Evolutionary conservation across 768 basidiomycete species (phyloP).

Genomic region (Guyanaporus albipodus): DNA sequence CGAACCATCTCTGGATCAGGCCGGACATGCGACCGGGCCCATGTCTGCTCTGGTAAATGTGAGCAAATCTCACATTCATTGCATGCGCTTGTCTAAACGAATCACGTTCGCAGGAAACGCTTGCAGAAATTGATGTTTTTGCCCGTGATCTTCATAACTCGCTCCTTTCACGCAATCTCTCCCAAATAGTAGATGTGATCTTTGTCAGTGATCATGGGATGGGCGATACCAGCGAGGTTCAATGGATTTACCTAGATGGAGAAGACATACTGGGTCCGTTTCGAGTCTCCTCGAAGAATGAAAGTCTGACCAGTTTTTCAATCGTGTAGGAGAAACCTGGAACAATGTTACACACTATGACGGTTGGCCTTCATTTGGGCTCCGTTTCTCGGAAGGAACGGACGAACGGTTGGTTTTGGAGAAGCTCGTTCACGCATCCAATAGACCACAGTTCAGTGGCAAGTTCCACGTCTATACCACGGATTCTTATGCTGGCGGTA

Average conservation of each 20-base stretch:
- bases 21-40: conserved; percentile 71
- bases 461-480: conserved; percentile 61
- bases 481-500: conserved; percentile 22
- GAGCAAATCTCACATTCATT: conserved; percentile 29
- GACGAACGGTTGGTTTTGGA: conserved; percentile 57
- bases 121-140: conserved; percentile 68
- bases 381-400: conserved; percentile 62
- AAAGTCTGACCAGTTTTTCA: not conserved
- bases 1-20: conserved; percentile 84
- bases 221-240: conserved; percentile 80
- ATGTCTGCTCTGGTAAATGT: conserved; percentile 69
- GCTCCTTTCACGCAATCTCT: conserved; percentile 68
- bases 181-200: conserved; percentile 79
- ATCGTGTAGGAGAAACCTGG: conserved; percentile 22
- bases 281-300: not conserved
- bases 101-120: conserved; percentile 46
- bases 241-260: conserved; percentile 72
- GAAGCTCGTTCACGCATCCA: conserved; percentile 50
- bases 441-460: conserved; percentile 33
- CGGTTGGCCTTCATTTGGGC: conserved; percentile 86
- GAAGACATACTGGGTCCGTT: conserved; percentile 26
- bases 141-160: conserved; percentile 63
- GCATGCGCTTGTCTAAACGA: not conserved
- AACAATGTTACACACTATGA: conserved; percentile 53
- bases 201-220: conserved; percentile 94